Evolutionary conservation across 2,329 filamentous ascomycete genomes (phyloP).

Genomic region (Penicillium psychrosexuale): DNA sequence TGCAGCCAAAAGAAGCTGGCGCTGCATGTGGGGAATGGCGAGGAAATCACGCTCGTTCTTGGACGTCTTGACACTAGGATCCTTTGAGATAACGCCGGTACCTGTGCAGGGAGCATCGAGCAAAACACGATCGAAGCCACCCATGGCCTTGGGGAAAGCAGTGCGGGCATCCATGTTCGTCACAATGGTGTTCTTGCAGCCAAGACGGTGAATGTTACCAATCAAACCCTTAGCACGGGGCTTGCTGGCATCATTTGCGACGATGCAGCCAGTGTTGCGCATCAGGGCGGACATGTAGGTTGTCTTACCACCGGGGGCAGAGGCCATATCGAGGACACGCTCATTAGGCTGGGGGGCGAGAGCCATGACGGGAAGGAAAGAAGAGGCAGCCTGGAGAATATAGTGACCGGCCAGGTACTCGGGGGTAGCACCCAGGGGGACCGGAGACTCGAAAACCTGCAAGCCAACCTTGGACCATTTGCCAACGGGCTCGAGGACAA

Average conservation of each 20-base stretch:
- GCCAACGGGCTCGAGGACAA: conserved; percentile 91
- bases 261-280: conserved; percentile 93
- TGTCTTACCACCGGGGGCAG: conserved; percentile 92
- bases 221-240: conserved; percentile 92
- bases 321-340: conserved; percentile 89
- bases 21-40: conserved; percentile 87
- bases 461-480: conserved; percentile 99
- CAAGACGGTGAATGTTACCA: conserved; percentile 93
- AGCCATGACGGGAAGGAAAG: conserved; percentile 96
- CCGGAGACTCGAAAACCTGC: conserved; percentile 88
- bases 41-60: conserved; percentile 96
- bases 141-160: conserved; percentile 90
- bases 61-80: conserved; percentile 95
- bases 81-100: conserved; percentile 96
- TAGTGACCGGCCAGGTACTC: conserved; percentile 98
- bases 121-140: conserved; percentile 90
- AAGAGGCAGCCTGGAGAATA: conserved; percentile 93
- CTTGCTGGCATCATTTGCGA: conserved; percentile 96
- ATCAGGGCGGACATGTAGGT: conserved; percentile 95
- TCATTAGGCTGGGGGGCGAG: conserved; percentile 91
- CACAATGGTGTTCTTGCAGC: conserved; percentile 89
- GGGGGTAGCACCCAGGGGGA: conserved; percentile 87
- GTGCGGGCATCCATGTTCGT: conserved; percentile 87
- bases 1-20: conserved; percentile 85
- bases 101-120: conserved; percentile 95